Evolutionary conservation across 805 yeast genomes (phyloP).

Genomic region (Candida nanaspora): DNA sequence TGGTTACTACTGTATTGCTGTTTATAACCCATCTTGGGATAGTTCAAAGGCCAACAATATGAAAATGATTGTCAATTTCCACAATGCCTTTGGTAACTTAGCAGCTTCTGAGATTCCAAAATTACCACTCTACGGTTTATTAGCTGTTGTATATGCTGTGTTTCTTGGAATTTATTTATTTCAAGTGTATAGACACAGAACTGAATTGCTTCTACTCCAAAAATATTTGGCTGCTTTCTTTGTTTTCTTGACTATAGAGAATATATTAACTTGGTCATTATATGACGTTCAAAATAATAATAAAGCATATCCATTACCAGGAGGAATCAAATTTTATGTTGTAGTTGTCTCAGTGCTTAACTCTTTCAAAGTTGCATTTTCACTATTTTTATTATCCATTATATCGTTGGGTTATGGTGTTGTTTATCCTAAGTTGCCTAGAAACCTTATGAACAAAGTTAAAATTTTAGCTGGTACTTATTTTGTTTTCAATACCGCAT

Average conservation of each 20-base stretch:
- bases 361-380: slow-evolving; percentile 75
- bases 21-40: slow-evolving; percentile 39
- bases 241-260: slow-evolving; percentile 75
- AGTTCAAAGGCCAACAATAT: slow-evolving; percentile 31
- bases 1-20: slow-evolving; percentile 89
- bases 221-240: slow-evolving; percentile 84
- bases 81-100: slow-evolving; percentile 85
- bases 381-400: slow-evolving; percentile 78
- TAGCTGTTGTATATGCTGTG: slow-evolving; percentile 77
- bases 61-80: slow-evolving; percentile 68
- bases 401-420: slow-evolving; percentile 93
- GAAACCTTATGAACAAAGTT: slow-evolving; percentile 65
- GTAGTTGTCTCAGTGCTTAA: slow-evolving; percentile 72
- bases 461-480: slow-evolving; percentile 51
- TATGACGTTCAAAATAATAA: slow-evolving; percentile 70
- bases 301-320: slow-evolving; percentile 28
- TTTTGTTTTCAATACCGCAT: slow-evolving; percentile 47
- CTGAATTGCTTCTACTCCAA: slow-evolving; percentile 85
- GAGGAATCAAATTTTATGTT: slow-evolving; percentile 61
- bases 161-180: slow-evolving; percentile 79
- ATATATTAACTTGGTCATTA: slow-evolving; percentile 84
- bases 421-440: slow-evolving; percentile 78
- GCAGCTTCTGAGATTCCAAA: slow-evolving; percentile 90
- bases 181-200: slow-evolving; percentile 76
- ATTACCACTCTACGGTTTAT: slow-evolving; percentile 78